Conservation (phyloP, 2,329 filamentous ascomycete genomes). For the Exophiala calicioides region DNA sequence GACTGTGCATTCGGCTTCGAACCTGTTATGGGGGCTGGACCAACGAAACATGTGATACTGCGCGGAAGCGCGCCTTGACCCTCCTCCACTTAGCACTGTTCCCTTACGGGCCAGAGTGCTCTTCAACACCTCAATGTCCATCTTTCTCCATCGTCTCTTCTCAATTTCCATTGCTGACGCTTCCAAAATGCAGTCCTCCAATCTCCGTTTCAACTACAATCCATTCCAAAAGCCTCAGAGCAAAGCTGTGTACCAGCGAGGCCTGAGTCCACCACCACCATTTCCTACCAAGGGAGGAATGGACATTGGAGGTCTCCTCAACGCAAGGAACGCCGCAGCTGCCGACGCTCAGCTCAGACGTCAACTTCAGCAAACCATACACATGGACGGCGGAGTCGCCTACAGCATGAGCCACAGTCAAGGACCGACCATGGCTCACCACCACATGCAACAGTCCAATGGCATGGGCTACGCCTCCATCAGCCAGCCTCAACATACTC, state of each 20-base stretch:
- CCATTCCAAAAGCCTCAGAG: constrained; percentile 19
- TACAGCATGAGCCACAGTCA: constrained; percentile 55
- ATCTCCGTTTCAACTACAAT: constrained; percentile 20
- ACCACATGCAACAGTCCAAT: constrained; percentile 53
- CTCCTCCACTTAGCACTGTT: constrained; percentile 25
- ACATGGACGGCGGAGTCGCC: constrained; percentile 47
- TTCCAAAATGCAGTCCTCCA: constrained; percentile 28
- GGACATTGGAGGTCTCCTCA: constrained; percentile 56
- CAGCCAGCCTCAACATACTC: constrained; percentile 57
- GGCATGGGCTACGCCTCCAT: constrained; percentile 53
- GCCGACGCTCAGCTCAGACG: constrained; percentile 47
- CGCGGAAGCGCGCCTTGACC: constrained; percentile 25
- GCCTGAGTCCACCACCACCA: constrained; percentile 14
- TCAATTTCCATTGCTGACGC: constrained; percentile 20
- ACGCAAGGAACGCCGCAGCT: constrained; percentile 49
- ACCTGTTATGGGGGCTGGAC: constrained; percentile 13
- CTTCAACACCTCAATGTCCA: constrained; percentile 15
- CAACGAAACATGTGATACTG: constrained; percentile 11
- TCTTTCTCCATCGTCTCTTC: constrained; percentile 15
- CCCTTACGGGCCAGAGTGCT: constrained; percentile 25
- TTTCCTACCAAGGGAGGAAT: constrained; percentile 37
- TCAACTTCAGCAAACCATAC: constrained; percentile 46
- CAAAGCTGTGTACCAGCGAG: constrained; percentile 19
- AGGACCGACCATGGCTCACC: constrained; percentile 47
- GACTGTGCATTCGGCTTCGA: constrained; percentile 19